Base-by-base conservation (phyloP, 129 eudicot species). In the Ambrosia artemisiifolia region DNA sequence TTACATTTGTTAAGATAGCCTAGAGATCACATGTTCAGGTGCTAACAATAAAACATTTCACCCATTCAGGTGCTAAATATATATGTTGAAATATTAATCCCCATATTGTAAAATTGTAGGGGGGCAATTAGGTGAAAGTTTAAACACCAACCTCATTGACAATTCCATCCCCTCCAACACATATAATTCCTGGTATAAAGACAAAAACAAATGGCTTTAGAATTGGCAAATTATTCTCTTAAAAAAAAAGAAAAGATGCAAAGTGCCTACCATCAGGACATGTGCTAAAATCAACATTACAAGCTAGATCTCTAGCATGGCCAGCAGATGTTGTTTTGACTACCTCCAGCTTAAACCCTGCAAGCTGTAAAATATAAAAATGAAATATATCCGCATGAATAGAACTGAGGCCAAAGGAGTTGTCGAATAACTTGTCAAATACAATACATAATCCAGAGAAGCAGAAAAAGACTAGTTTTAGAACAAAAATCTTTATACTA, bases 141-240 rank as follows among this genome's bases (percentile, higher is more conserved):
- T 42, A 62, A 77, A 35, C 34, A 73, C 89, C 67, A 48, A 94
- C 98, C 98, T 94, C 98, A 35, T 94, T 94, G 70, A 94, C 91
- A 66, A 94, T 94, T 69, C 98, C 98, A 79, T 94, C 98, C 38
- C 98, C 98, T 69, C 98, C 98, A 72, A 94, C 98, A 76, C 98
- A 94, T 82, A 94, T 86, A 77, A 94, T 94, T 67, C 98, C 98
- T 94, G 87, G 56, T 70, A 78, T 24, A 67, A 53, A 35, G 48
- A 67, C 73, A 69, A 49, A 66, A 35, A 49, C 69, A 76, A 71
- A 55, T 65, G 33, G 63, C 73, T 70, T 49, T 7, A 70, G 35
- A 24, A 63, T 40, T 40, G 16, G 63, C 59, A 38, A 28, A 78
- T 12, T 40, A 53, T 51, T 70, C 65, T 63, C 60, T 30, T 40